phyloP scores from a whole-genome alignment of 2,329 filamentous ascomycete species.

The Cladobotryum protrusum region DNA sequence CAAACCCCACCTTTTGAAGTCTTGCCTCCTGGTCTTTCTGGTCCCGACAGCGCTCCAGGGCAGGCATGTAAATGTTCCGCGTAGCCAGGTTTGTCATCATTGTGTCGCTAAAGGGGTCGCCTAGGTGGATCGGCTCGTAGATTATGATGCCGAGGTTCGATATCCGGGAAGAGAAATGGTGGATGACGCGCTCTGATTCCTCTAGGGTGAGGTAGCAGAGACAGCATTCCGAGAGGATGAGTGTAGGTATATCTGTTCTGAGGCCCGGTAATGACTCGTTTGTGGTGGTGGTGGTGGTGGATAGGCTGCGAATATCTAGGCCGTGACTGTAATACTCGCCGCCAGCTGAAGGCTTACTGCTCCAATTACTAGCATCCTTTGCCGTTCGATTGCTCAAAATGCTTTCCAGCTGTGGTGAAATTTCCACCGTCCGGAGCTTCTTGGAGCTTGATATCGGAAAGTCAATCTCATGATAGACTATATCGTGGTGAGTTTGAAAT shows the following conservation, averaged over 20 bases:
- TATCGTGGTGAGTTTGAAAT: slow-evolving; percentile 34
- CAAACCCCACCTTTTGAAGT: slow-evolving; percentile 61
- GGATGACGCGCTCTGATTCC: slow-evolving; percentile 58
- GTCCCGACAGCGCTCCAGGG: slow-evolving; percentile 65
- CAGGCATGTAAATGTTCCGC: slow-evolving; percentile 78
- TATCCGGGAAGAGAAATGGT: slow-evolving; percentile 54
- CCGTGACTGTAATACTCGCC: slow-evolving; percentile 54
- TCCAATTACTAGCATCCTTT: slow-evolving; percentile 35
- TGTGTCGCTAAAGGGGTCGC: slow-evolving; percentile 81
- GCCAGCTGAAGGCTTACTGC: slow-evolving; percentile 31
- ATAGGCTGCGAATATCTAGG: slow-evolving; percentile 62
- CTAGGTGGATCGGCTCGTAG: slow-evolving; percentile 82
- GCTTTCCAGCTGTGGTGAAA: slow-evolving; percentile 35
- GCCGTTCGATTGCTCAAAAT: slow-evolving; percentile 31
- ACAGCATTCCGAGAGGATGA: slow-evolving; percentile 92
- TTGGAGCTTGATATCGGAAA: slow-evolving; percentile 67
- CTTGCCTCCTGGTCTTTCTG: slow-evolving; percentile 62
- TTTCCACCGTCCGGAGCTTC: slow-evolving; percentile 54
- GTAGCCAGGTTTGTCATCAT: slow-evolving; percentile 88
- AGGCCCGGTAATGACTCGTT: slow-evolving; percentile 31
- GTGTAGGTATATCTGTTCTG: slow-evolving; percentile 60
- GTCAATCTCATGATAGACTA: slow-evolving; percentile 89
- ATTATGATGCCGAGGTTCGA: slow-evolving; percentile 55
- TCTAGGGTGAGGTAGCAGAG: slow-evolving; percentile 74
- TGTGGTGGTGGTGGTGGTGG: slow-evolving; percentile 6